Evolutionary conservation across 306 rosid genomes (phyloP), one percentile per base, ranked within the genome.

Genomic region (Boehmeria nivea): DNA sequence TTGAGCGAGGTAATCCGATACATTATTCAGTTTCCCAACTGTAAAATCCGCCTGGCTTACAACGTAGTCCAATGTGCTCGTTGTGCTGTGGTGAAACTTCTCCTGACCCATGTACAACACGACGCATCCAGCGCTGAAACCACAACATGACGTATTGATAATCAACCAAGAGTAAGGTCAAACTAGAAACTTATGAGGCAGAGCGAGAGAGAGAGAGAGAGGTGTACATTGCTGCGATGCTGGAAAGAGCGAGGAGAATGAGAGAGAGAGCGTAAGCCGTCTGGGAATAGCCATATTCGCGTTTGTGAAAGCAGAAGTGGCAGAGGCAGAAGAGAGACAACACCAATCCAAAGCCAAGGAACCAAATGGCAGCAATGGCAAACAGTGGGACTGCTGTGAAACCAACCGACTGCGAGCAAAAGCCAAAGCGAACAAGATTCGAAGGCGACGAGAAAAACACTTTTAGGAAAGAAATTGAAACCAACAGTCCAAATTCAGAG

Each of bases 331-430:
- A 34, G 70, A 75, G 16, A n/a, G 31, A 67, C 57, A 75, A 26
- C 69, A 69, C 62, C 42, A 75, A 20, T 10, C 84, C 84, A 39
- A 75, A 71, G 64, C 70, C 76, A 38, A 75, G 59, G 51, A 79
- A 72, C 81, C 84, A 79, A 67, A 51, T 44, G 53, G 70, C 73
- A 68, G 81, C 81, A 25, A 75, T 27, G 43, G 74, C 68, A 65
- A 79, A 79, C 60, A 79, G 50, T 26, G 84, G 81, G 51, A 53
- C 81, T 47, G 84, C 84, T 38, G 84, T 79, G 60, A 59, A 79
- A 23, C 84, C 72, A 23, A 75, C 84, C 31, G 84, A 79, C 84
- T 79, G 78, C 61, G 59, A 27, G 27, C 56, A 44, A 50, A 28
- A 16, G 36, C 36, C 8, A 31, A 31, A 31, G 36, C 8, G n/a